These are phyloP conservation scores for Xylaria sp. DNA, from an alignment of 2,329 filamentous ascomycete species.

Conservation along the genomic window DNA sequence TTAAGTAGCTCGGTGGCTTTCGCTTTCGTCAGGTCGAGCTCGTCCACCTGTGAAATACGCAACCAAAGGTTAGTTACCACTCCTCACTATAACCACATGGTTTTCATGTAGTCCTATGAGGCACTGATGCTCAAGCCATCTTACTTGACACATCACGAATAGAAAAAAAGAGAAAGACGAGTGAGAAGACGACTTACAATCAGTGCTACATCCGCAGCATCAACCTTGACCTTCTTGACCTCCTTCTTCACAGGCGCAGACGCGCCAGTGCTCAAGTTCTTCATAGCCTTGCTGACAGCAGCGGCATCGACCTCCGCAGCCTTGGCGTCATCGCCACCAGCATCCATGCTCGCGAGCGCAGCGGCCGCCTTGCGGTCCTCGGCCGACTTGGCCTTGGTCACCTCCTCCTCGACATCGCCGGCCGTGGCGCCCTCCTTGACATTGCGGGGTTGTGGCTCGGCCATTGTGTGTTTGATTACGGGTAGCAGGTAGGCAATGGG, in stretches of 20 bases:
- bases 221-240: conserved; percentile 76
- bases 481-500: not conserved
- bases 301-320: conserved; percentile 71
- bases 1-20: conserved; percentile 81
- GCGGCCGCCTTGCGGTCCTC: conserved; percentile 82
- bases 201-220: conserved; percentile 75
- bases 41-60: conserved; percentile 64
- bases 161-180: not conserved
- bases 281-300: conserved; percentile 78
- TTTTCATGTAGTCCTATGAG: no score
- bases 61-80: conserved; percentile 4
- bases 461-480: conserved; percentile 58
- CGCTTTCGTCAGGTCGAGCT: conserved; percentile 76
- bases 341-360: conserved; percentile 74
- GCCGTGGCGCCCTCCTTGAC: conserved; percentile 70
- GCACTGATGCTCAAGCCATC: not conserved
- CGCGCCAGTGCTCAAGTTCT: conserved; percentile 60
- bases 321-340: conserved; percentile 58
- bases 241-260: conserved; percentile 56
- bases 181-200: conserved; percentile 62
- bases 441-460: conserved; percentile 67
- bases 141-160: not conserved
- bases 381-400: conserved; percentile 68
- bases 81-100: not conserved
- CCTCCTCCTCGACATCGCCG: conserved; percentile 69